phyloP scores from a whole-genome alignment of 2,329 filamentous ascomycete genomes.

The Fusarium sororula region DNA sequence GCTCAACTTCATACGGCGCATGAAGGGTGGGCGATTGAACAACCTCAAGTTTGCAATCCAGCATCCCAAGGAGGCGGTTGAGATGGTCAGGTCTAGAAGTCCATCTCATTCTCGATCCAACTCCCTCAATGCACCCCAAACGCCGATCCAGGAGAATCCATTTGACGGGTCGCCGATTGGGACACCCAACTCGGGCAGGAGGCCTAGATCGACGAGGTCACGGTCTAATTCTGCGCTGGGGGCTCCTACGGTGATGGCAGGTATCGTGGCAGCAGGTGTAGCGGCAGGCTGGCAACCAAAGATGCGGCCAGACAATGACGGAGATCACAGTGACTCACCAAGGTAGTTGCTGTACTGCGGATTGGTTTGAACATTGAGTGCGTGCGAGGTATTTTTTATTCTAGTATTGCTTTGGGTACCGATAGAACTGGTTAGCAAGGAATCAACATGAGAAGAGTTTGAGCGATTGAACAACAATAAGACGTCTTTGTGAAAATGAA shows the following conservation, averaged over 20 bases:
- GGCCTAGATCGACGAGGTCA: constrained; percentile 73
- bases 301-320: constrained; percentile 41
- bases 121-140: constrained; percentile 68
- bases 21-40: constrained; percentile 85
- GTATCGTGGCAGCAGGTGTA: constrained; percentile 79
- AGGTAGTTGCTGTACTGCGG: constrained; percentile 36
- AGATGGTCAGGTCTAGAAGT: constrained; percentile 66
- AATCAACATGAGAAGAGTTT: constrained; percentile 21
- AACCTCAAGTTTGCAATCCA: constrained; percentile 81
- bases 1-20: constrained; percentile 79
- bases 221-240: constrained; percentile 76
- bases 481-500: neutral
- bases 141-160: constrained; percentile 68
- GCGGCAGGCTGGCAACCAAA: constrained; percentile 81
- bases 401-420: constrained; percentile 36
- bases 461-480: constrained; percentile 2
- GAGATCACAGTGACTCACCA: constrained; percentile 36
- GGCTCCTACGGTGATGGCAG: constrained; percentile 83
- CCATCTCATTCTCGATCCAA: constrained; percentile 72
- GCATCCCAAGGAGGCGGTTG: constrained; percentile 76
- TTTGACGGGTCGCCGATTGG: constrained; percentile 56
- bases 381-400: constrained; percentile 25
- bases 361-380: neutral
- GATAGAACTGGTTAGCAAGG: constrained; percentile 32
- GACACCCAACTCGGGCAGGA: constrained; percentile 69